These are phyloP conservation scores for Rhodamnia rubescens DNA, from an alignment of 345 rosid species.

Conservation along the genomic window DNA sequence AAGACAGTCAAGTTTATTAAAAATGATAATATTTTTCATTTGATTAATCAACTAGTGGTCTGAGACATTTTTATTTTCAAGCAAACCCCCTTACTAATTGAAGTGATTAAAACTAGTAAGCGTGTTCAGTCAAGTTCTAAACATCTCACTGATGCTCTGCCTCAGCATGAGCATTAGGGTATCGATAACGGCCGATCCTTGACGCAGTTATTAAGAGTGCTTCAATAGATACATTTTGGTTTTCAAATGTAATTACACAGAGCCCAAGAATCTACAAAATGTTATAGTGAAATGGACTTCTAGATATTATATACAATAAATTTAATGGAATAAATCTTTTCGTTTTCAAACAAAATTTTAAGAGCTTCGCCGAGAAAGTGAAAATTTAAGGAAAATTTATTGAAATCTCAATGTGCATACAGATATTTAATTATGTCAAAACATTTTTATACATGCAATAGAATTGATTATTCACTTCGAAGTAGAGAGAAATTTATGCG, in stretches of 20 bases:
- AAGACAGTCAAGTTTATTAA: neutral
- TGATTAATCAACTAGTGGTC: neutral
- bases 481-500: neutral
- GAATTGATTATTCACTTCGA: neutral
- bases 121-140: neutral
- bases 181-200: neutral
- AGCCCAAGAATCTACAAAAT: neutral
- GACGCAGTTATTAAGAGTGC: neutral
- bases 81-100: neutral
- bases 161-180: neutral
- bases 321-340: neutral
- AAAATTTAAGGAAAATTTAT: neutral
- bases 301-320: neutral
- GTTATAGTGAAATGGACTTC: neutral
- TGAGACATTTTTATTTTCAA: neutral
- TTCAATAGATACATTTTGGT: neutral
- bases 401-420: neutral
- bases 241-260: neutral
- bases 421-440: neutral
- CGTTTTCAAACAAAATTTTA: neutral
- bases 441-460: neutral
- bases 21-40: neutral
- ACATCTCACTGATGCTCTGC: neutral
- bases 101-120: neutral
- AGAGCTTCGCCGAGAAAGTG: neutral